Base-by-base conservation (phyloP, 768 basidiomycete species). In the Trametes gibbosa region DNA sequence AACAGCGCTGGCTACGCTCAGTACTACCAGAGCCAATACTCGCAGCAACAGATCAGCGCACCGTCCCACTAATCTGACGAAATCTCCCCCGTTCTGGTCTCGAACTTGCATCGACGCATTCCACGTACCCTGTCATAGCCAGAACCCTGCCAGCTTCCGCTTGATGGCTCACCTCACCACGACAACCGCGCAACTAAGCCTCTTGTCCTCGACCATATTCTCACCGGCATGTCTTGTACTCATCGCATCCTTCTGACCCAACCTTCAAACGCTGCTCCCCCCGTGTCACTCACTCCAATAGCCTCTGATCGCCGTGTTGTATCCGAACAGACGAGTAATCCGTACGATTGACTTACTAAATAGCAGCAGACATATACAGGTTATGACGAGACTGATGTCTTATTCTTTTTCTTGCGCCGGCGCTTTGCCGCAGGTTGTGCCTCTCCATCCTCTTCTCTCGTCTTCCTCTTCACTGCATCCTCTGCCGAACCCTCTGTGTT, bases 11-110 rank as follows among this genome's bases (percentile, higher is more conserved):
- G 84, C 71, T 93, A 93, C 62, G 88, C 90, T 43, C 82, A 90
- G 61, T 94, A 93, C 73, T 94, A 94, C 74, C 90, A 92, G 77
- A 84, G 83, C 72, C 90, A 92, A 81, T 92, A 92, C 69, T 79
- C 86, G 63, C 90, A 91, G 73, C 86, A 89, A 75, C 85, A 85
- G 74, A 70, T 81, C 71, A 79, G 72, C 68, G 73, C 76, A n/a
- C 72, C 75, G 34, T 59, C 74, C 39, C 68, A 74, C 65, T 76
- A 70, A 69, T 58, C 48, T 51, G 53, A 57, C 58, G 42, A 47
- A 55, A 35, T 10, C 13, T 39, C 49, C 24, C 24, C 24, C 29
- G 61, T 60, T 58, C 53, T 19, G 32, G 19, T 29, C 61, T 59
- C 48, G 58, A 53, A 62, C 50, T 50, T 58, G 17, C 52, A 16